phyloP scores from a whole-genome alignment of 148 eudicot genomes.

The Camellia japonica region DNA sequence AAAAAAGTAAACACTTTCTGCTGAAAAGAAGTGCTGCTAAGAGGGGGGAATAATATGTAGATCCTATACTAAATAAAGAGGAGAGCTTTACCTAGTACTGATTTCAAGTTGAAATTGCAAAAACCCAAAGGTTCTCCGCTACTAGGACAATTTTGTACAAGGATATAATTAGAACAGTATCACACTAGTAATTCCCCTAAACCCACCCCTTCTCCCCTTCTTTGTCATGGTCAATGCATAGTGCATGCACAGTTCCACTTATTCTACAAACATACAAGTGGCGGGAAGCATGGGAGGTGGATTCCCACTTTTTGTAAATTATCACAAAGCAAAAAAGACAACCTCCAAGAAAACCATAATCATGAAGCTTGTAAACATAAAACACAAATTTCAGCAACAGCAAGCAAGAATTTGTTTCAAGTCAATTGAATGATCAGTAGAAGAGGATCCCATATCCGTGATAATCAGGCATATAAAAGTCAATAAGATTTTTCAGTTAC shows the following conservation, averaged over 20 bases:
- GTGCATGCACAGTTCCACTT: background rate
- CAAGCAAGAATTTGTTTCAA: background rate
- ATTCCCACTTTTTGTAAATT: background rate
- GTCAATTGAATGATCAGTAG: background rate
- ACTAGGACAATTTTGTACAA: background rate
- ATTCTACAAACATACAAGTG: background rate
- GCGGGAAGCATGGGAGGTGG: background rate
- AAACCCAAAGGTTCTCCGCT: background rate
- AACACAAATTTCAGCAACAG: background rate
- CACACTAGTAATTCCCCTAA: background rate
- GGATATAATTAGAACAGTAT: background rate
- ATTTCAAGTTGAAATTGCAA: background rate
- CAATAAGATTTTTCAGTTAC: constrained; percentile 1
- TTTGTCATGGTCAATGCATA: background rate
- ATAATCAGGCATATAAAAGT: background rate
- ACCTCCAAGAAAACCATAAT: no score
- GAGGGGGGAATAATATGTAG: background rate
- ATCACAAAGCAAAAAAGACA: background rate
- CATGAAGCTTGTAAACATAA: no score
- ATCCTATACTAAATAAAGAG: background rate
- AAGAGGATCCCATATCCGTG: no score
- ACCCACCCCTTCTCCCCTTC: background rate
- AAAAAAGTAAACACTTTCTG: background rate
- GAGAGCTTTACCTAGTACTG: background rate
- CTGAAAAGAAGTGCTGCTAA: background rate